A percentile compares a stretch with the other conserved stretches of the same genome.
These are phyloP conservation scores for Dentipellis fragilis DNA, from an alignment of 768 basidiomycete genomes.

Conservation along the genomic window DNA sequence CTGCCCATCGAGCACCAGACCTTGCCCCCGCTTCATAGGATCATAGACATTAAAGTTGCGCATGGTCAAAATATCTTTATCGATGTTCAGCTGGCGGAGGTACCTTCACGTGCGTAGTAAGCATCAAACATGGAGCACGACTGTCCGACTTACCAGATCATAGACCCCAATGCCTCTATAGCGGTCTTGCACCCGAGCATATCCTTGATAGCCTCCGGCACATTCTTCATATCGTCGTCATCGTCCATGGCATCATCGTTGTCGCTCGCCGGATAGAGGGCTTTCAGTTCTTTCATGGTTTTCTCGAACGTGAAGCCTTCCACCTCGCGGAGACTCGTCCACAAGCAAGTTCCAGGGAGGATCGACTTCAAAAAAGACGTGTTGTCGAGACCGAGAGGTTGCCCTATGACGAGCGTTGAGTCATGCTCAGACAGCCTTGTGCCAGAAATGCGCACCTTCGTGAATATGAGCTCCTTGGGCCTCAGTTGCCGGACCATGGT, in stretches of 20 bases:
- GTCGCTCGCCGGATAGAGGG: conserved; percentile 43
- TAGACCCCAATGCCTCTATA: conserved; percentile 79
- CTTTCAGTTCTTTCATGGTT: conserved; percentile 58
- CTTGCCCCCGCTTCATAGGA: conserved; percentile 85
- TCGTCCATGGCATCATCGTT: conserved; percentile 35
- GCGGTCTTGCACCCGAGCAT: conserved; percentile 59
- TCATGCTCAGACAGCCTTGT: not conserved
- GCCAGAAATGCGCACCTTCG: conserved; percentile 48
- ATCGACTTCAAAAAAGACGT: conserved; percentile 76
- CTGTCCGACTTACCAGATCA: conserved; percentile 63
- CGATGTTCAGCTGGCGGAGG: conserved; percentile 88
- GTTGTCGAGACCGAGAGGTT: conserved; percentile 77
- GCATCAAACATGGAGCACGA: not conserved
- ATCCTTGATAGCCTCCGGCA: conserved; percentile 67
- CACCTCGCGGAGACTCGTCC: conserved; percentile 75
- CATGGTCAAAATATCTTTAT: conserved; percentile 90
- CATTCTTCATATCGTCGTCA: conserved; percentile 27
- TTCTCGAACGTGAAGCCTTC: conserved; percentile 77
- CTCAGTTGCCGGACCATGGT: conserved; percentile 86
- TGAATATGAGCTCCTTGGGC: conserved; percentile 85
- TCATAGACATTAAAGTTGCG: conserved; percentile 97
- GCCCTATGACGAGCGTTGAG: conserved; percentile 39
- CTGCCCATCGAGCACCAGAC: conserved; percentile 85
- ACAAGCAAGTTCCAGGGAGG: conserved; percentile 72
- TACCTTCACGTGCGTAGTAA: conserved; percentile 33